Conservation (phyloP, 2,329 filamentous ascomycete species). For the Magnaporthiopsis rhizophila region DNA sequence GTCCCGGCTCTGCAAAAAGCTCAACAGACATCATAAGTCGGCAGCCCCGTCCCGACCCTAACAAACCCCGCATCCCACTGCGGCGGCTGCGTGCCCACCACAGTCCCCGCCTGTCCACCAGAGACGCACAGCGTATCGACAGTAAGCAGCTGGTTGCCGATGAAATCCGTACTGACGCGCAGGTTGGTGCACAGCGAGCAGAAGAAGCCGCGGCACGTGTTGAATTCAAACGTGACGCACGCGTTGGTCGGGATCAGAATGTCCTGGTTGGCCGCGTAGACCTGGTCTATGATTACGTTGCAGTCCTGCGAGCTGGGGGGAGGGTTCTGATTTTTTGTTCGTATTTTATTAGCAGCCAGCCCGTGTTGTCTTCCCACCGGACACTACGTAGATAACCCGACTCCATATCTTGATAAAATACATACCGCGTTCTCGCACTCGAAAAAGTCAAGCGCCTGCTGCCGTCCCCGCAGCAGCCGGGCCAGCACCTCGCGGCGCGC, state of each 20-base stretch:
- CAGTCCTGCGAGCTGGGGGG: slow-evolving; percentile 23
- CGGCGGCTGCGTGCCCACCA: slow-evolving; percentile 25
- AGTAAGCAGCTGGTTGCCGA: slow-evolving; percentile 24
- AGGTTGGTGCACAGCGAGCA: slow-evolving; percentile 26
- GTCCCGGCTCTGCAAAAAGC: not conserved
- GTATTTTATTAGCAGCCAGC: too few species aligned
- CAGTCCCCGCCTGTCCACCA: slow-evolving; percentile 23
- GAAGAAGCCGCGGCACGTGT: slow-evolving; percentile 30
- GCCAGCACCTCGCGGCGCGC: slow-evolving; percentile 9
- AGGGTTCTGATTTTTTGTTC: slow-evolving; percentile 16
- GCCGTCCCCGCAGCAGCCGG: slow-evolving; percentile 14
- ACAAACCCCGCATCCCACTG: slow-evolving; percentile 29
- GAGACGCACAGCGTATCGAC: slow-evolving; percentile 26
- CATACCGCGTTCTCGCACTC: slow-evolving; percentile 26
- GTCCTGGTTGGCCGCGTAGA: slow-evolving; percentile 19
- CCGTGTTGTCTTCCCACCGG: too few species aligned
- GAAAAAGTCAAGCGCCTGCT: slow-evolving; percentile 22
- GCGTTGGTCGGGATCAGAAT: slow-evolving; percentile 22
- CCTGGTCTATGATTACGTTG: slow-evolving; percentile 22
- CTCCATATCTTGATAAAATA: not conserved
- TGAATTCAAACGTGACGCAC: slow-evolving; percentile 25
- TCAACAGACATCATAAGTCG: slow-evolving; percentile 25
- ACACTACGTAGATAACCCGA: too few species aligned
- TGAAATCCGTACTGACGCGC: slow-evolving; percentile 24
- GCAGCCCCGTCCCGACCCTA: slow-evolving; percentile 19